Conservation (phyloP, 2,329 filamentous ascomycete species). For the Zalaria obscura region DNA sequence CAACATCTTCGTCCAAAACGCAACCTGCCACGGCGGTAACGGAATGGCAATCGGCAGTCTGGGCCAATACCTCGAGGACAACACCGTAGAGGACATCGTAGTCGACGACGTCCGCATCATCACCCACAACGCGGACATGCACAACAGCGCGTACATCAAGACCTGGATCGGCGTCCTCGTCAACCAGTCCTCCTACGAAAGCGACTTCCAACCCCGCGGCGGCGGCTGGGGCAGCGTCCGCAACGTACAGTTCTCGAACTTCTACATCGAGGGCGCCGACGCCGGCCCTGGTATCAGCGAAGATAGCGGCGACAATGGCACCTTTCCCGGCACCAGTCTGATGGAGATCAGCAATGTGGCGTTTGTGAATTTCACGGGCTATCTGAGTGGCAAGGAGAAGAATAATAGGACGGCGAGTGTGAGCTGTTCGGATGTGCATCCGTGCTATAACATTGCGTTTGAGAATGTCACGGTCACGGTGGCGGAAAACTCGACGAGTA, state of each 20-base stretch:
- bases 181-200: slow-evolving; percentile 34
- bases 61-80: slow-evolving; percentile 42
- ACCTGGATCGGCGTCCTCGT: slow-evolving; percentile 39
- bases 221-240: slow-evolving; percentile 39
- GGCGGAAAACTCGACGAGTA: slow-evolving; percentile 17
- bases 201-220: slow-evolving; percentile 32
- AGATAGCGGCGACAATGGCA: slow-evolving; percentile 36
- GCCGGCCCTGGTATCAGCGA: slow-evolving; percentile 31
- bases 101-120: slow-evolving; percentile 31
- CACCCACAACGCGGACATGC: slow-evolving; percentile 32
- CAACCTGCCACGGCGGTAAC: slow-evolving; percentile 40
- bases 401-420: slow-evolving; percentile 23
- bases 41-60: slow-evolving; percentile 37
- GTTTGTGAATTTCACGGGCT: slow-evolving; percentile 39
- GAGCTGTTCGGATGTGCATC: slow-evolving; percentile 32
- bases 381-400: slow-evolving; percentile 19
- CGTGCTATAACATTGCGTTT: slow-evolving; percentile 37
- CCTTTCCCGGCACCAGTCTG: slow-evolving; percentile 32
- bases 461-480: slow-evolving; percentile 25
- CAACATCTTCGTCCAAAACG: slow-evolving; percentile 40
- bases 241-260: slow-evolving; percentile 39
- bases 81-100: slow-evolving; percentile 34
- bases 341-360: slow-evolving; percentile 36
- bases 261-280: slow-evolving; percentile 32
- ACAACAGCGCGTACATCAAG: slow-evolving; percentile 40